Evolutionary conservation across 495 filamentous ascomycete species (phyloP), one percentile per base, ranked within the genome.

Genomic region (Penicillium nucicola): DNA sequence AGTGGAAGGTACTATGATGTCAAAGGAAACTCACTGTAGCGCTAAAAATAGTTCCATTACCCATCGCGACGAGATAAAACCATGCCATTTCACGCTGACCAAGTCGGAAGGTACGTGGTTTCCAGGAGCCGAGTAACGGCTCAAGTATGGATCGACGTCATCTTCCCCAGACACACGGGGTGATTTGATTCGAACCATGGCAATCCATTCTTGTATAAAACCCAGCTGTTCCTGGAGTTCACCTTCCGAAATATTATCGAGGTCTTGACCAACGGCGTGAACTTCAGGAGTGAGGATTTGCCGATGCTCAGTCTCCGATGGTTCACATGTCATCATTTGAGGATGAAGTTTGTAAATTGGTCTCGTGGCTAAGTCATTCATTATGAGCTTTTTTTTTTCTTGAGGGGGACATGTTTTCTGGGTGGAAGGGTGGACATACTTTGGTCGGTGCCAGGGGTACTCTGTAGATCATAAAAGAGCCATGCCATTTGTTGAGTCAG

Each of bases 131-230:
- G 71, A 61, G 64, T 97, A 98, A n/a, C 87, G 83, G 46, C 84
- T 84, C 11, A 98, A 74, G 58, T 86, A 92, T 1, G 90, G 75
- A 64, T 97, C 89, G 39, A 96, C 80, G 13, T 72, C 67, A 64
- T 96, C 90, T n/a, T 70, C 66, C 11, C 66, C 68, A 13, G 68
- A 66, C 5, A 97, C 65, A 22, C 91, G 81, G n/a, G 87, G 84
- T 18, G 90, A 95, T 12, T 77, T 64, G 2, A 92, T 77, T 11
- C 80, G 76, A 10, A 88, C 71, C 45, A 98, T 74, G 19, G 85
- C 85, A 2, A 97, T 69, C 89, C 91, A 98, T 68, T 98, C 93
- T 22, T 89, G 84, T 10, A 89, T 58, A 12, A 86, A 81, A 2
- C 79, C 76, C 23, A 82, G 79, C 55, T 78, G 80, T 13, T 85